These are phyloP conservation scores for Podaxis mareebaensis DNA, from an alignment of 768 basidiomycete species.

Conservation along the genomic window DNA sequence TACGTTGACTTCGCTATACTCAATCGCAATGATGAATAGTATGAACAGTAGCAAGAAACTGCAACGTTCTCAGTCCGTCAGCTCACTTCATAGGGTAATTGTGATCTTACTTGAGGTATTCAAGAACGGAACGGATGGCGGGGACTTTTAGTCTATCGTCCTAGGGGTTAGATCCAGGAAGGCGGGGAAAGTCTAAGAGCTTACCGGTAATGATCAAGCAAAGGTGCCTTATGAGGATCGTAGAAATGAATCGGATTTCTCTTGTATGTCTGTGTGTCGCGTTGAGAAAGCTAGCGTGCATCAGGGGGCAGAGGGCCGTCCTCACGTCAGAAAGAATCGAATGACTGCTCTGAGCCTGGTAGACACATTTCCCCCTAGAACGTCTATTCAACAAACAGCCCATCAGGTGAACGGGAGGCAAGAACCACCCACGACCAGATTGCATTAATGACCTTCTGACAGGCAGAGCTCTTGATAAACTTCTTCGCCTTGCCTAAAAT, in stretches of 20 bases:
- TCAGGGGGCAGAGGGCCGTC: background rate
- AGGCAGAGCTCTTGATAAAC: conserved; percentile 87
- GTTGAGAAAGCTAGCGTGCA: background rate
- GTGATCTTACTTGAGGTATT: conserved; percentile 75
- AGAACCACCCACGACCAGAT: conserved; percentile 66
- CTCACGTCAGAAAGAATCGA: conserved; percentile 87
- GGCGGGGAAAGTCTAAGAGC: conserved; percentile 18
- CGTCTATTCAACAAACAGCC: conserved; percentile 16
- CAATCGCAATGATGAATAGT: conserved; percentile 78
- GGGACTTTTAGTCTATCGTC: conserved; percentile 82
- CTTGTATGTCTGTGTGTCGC: conserved; percentile 76
- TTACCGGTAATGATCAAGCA: conserved; percentile 95
- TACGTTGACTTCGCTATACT: conserved; percentile 59
- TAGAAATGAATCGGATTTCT: conserved; percentile 90
- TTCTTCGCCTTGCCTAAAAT: conserved; percentile 84
- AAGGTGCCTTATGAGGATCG: conserved; percentile 88
- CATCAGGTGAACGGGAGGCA: background rate
- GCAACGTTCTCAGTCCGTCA: conserved; percentile 8
- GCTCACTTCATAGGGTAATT: background rate
- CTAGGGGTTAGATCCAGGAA: conserved; percentile 3
- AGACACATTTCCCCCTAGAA: conserved; percentile 85
- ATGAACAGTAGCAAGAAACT: conserved; percentile 83
- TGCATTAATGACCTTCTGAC: conserved; percentile 86
- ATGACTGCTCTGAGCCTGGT: conserved; percentile 84
- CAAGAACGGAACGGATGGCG: conserved; percentile 85